Evolutionary conservation across 148 eudicot genomes (phyloP), one percentile per base, ranked within the genome.

Genomic region (Rhododendron henanense): DNA sequence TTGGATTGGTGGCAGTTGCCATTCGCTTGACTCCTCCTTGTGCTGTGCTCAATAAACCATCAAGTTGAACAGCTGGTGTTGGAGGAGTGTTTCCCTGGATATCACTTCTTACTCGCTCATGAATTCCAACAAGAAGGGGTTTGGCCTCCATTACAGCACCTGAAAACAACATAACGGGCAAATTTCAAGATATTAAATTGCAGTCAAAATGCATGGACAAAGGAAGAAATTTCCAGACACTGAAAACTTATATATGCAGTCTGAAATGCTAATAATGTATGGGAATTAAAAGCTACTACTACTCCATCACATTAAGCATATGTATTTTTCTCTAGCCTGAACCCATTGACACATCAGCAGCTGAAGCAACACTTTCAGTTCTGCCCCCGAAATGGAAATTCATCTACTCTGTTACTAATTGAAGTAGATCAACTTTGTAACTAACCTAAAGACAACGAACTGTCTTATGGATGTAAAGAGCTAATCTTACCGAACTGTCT

Each of bases 41-140:
- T 82, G 89, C 41, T 21, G 86, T 82, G 81, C 89, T 90, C 69
- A 81, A 39, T 83, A 90, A 82, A 85, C 81, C 84, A 87, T 87
- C 87, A 9, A 89, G 74, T 73, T 86, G 90, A 84, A 74, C 53
- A 61, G 94, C 84, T 76, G 91, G 78, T 74, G 90, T 33, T 71
- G 92, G 83, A 41, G 93, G 44, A 53, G 86, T 83, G 44, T 83
- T 91, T 39, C 96, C 95, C 86, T 84, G 94, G 47, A 90, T 85
- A 90, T 97, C 99, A 86, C 95, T 97, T 91, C 99, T 93, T 39
- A 97, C 99, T 87, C 99, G 91, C 88, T 97, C 99, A 85, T 92
- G 98, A 73, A 95, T 92, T 25, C 99, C 99, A 79, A 91, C 94
- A 82, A 97, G 87, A 5, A 93, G 96, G 80, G 99, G 88, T 84